Evolutionary conservation across 2,329 filamentous ascomycete genomes (phyloP).

Genomic region (Penicillium sp.): DNA sequence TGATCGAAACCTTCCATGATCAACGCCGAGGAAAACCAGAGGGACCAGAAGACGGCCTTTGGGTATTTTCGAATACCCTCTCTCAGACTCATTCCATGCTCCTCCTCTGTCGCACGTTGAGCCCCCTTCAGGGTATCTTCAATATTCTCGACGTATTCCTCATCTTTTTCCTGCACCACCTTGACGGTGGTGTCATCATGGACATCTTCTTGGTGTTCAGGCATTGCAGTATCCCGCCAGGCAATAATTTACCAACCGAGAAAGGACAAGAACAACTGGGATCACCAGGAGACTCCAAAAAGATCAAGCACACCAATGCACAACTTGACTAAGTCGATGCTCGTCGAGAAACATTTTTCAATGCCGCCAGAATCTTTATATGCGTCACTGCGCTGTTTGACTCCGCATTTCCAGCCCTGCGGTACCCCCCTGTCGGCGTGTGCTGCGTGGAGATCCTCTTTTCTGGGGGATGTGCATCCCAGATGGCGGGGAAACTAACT

Average conservation of each 20-base stretch:
- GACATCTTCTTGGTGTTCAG: slow-evolving; percentile 13
- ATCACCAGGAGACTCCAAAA: too few species aligned
- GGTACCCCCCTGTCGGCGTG: not conserved
- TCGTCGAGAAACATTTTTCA: too few species aligned
- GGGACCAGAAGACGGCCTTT: slow-evolving; percentile 19
- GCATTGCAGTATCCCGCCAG: slow-evolving; percentile 1
- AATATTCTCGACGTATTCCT: slow-evolving; percentile 2
- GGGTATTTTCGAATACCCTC: slow-evolving; percentile 18
- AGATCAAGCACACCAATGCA: too few species aligned
- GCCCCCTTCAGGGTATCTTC: slow-evolving; percentile 10
- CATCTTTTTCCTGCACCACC: slow-evolving; percentile 10
- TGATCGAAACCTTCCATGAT: slow-evolving; percentile 26
- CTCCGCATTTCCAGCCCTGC: slow-evolving; percentile 8
- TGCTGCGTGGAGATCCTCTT: slow-evolving; percentile 2
- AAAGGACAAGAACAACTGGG: too few species aligned
- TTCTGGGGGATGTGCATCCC: not conserved
- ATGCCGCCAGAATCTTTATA: too few species aligned
- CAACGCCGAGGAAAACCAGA: slow-evolving; percentile 17
- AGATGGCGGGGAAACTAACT: not conserved
- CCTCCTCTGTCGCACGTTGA: slow-evolving; percentile 12
- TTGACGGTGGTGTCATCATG: slow-evolving; percentile 4
- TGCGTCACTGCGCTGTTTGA: not conserved
- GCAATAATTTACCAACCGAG: too few species aligned
- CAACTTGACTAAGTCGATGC: too few species aligned
- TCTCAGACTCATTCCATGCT: slow-evolving; percentile 11